Evolutionary conservation across 768 basidiomycete species (phyloP).

Genomic region (Amanita pseudoporphyria): DNA sequence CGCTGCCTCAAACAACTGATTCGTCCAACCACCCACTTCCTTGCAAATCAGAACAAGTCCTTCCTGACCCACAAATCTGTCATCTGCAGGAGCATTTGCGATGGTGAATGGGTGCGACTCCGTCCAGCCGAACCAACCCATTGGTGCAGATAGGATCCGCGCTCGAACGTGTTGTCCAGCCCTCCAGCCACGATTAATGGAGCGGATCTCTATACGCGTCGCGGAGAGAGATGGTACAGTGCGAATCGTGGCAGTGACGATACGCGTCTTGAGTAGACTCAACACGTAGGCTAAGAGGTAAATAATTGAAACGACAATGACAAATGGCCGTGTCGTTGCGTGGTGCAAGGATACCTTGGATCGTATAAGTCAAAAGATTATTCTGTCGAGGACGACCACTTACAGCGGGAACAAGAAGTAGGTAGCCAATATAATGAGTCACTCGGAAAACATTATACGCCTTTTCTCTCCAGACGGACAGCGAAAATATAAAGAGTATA

Average conservation of each 20-base stretch:
- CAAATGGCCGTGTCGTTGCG: slow-evolving; percentile 39
- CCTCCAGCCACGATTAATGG: slow-evolving; percentile 67
- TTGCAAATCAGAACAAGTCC: slow-evolving; percentile 63
- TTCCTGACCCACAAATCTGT: slow-evolving; percentile 31
- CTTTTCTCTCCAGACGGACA: slow-evolving; percentile 39
- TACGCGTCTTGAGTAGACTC: slow-evolving; percentile 55
- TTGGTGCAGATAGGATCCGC: slow-evolving; percentile 39
- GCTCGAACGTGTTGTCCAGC: slow-evolving; percentile 81
- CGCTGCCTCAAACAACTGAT: slow-evolving; percentile 40
- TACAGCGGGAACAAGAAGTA: slow-evolving; percentile 48
- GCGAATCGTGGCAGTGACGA: slow-evolving; percentile 46
- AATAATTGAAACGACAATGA: slow-evolving; percentile 36
- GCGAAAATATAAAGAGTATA: slow-evolving; percentile 53
- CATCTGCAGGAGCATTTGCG: slow-evolving; percentile 28
- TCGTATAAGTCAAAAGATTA: neutral
- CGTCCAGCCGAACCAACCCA: slow-evolving; percentile 47
- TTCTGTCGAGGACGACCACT: slow-evolving; percentile 15
- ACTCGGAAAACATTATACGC: slow-evolving; percentile 59
- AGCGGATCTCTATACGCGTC: slow-evolving; percentile 54
- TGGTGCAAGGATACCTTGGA: slow-evolving; percentile 41
- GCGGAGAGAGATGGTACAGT: slow-evolving; percentile 51
- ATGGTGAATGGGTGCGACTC: slow-evolving; percentile 81
- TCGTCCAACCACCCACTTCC: slow-evolving; percentile 57
- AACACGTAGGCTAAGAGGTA: slow-evolving; percentile 51
- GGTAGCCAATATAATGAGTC: slow-evolving; percentile 48